A percentile compares a stretch with the other conserved stretches of the same genome.
Evolutionary conservation across 208 protist species (phyloP).

Genomic region (Trypanosoma cruzi): DNA sequence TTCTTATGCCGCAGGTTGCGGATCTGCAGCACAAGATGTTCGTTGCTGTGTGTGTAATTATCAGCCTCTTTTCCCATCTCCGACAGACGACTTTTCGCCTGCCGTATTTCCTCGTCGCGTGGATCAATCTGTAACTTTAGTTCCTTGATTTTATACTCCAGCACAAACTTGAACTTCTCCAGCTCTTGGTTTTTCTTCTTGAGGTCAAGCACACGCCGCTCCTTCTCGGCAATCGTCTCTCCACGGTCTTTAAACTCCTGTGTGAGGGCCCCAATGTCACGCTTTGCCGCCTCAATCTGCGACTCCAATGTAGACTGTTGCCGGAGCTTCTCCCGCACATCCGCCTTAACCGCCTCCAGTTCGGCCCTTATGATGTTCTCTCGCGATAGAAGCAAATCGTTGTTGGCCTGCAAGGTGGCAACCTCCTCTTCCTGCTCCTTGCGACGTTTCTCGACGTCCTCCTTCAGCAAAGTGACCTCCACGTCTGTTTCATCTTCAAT

Average conservation of each 20-base stretch:
- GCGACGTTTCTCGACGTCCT: conserved; percentile 93
- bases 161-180: conserved; percentile 99
- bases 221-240: conserved; percentile 97
- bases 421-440: conserved; percentile 89
- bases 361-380: conserved; percentile 94
- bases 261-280: conserved; percentile 93
- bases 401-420: conserved; percentile 86
- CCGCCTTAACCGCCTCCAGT: conserved; percentile 87
- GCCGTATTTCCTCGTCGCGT: conserved; percentile 94
- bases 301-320: conserved; percentile 85
- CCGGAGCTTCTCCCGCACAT: conserved; percentile 86
- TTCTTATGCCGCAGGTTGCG: conserved; percentile 94
- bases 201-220: conserved; percentile 96
- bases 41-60: conserved; percentile 94
- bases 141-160: conserved; percentile 98
- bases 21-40: conserved; percentile 93
- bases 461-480: conserved; percentile 94
- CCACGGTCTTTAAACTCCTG: conserved; percentile 95
- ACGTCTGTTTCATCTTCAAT: conserved; percentile 96
- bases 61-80: conserved; percentile 95
- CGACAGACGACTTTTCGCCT: conserved; percentile 93
- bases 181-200: conserved; percentile 98
- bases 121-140: conserved; percentile 98
- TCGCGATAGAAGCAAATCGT: conserved; percentile 83
- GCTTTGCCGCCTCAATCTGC: conserved; percentile 94